These are phyloP conservation scores for Turnera subulata DNA, from an alignment of 345 rosid genomes.

Conservation along the genomic window DNA sequence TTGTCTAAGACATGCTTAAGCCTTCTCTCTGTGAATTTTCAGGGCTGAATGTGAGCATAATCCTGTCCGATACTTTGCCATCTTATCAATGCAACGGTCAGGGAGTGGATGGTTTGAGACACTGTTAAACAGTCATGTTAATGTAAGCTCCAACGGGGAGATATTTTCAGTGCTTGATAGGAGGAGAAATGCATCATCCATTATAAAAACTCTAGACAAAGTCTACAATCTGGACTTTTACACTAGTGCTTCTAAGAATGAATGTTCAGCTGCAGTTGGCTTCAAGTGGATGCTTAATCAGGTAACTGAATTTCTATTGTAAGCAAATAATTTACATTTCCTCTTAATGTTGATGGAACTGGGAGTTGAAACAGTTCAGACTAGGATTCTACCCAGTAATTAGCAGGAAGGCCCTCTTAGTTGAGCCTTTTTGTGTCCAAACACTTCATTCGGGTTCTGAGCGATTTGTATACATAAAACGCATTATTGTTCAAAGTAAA, in stretches of 20 bases:
- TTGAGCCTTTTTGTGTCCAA: no score
- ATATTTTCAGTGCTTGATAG: constrained; percentile 63
- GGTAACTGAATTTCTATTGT: constrained; percentile 35
- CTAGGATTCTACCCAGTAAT: no score
- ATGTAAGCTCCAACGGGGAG: constrained; percentile 95
- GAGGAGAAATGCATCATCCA: constrained; percentile 60
- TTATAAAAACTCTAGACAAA: constrained; percentile 59
- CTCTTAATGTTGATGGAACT: neutral
- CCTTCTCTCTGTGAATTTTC: constrained; percentile 4
- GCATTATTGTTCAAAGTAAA: no score
- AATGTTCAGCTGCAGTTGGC: constrained; percentile 93
- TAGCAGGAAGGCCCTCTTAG: no score
- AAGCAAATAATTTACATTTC: neutral
- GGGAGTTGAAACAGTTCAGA: neutral
- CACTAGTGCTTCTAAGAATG: constrained; percentile 88
- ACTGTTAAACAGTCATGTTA: constrained; percentile 79
- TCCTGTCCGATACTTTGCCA: constrained; percentile 80
- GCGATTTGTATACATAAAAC: no score
- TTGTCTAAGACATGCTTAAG: neutral
- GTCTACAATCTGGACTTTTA: constrained; percentile 91
- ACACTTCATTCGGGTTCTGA: no score
- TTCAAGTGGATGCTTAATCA: constrained; percentile 99
- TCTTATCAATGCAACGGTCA: constrained; percentile 94
- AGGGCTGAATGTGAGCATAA: constrained; percentile 76
- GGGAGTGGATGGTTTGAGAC: constrained; percentile 99